Percentiles rank a stretch among this genome's conserved stretches.
phyloP scores from a whole-genome alignment of 768 basidiomycete genomes.

The Harrya chromipes region DNA sequence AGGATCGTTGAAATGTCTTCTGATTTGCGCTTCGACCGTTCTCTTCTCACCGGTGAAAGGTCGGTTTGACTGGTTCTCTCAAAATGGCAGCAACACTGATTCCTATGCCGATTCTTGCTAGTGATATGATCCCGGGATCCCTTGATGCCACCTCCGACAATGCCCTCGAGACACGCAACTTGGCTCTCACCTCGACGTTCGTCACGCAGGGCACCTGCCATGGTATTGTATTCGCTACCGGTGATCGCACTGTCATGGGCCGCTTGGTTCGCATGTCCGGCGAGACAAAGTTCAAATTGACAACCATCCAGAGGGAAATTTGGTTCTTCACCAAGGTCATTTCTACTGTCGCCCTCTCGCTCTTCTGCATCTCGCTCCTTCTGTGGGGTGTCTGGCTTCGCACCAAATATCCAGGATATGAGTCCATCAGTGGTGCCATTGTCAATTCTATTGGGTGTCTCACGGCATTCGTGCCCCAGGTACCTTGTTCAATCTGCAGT shows the following conservation, averaged over 20 bases:
- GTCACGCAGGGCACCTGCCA: constrained; percentile 41
- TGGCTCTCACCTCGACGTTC: constrained; percentile 47
- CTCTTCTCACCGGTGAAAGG: constrained; percentile 52
- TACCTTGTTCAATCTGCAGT: constrained; percentile 1
- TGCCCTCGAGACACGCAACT: constrained; percentile 43
- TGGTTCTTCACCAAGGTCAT: constrained; percentile 55
- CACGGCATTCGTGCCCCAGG: constrained; percentile 43
- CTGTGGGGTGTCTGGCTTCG: constrained; percentile 43
- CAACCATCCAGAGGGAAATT: constrained; percentile 46
- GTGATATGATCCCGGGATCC: constrained; percentile 44
- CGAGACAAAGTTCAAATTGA: constrained; percentile 43
- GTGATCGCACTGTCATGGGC: constrained; percentile 47
- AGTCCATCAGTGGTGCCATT: constrained; percentile 34
- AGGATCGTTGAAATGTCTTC: constrained; percentile 50
- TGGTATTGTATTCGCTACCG: constrained; percentile 42
- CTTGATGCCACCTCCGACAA: constrained; percentile 50
- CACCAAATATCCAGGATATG: constrained; percentile 31
- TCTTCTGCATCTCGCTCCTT: constrained; percentile 41
- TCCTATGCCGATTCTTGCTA: constrained; percentile 1
- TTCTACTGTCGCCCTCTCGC: constrained; percentile 37
- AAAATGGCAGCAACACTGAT: neutral
- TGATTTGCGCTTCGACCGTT: constrained; percentile 51
- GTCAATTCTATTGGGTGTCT: constrained; percentile 39
- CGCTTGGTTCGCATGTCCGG: constrained; percentile 54
- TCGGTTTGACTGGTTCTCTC: constrained; percentile 8